Percentiles rank a stretch among this genome's conserved stretches.
These are phyloP conservation scores for Kockiozyma suomiensis DNA, from an alignment of 805 yeast genomes.

Conservation along the genomic window DNA sequence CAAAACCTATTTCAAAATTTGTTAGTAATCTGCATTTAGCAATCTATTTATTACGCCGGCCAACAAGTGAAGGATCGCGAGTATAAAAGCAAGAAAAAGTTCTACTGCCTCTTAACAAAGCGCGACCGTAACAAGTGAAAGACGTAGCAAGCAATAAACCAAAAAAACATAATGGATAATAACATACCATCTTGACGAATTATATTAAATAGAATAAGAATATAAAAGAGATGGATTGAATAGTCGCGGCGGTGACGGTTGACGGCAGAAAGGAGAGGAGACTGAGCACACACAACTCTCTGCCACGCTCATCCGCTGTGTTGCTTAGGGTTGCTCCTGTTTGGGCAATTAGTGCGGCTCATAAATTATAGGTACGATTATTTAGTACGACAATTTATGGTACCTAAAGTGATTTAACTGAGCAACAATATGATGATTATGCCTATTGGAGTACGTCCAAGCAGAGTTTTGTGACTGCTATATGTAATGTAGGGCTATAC, in stretches of 20 bases:
- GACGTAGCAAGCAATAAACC: neutral
- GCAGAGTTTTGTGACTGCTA: conserved; percentile 3
- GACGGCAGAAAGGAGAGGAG: neutral
- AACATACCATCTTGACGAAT: conserved; percentile 28
- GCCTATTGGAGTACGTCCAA: neutral
- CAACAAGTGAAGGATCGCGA: neutral
- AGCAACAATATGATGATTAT: neutral
- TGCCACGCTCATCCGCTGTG: too few species aligned
- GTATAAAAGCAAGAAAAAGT: neutral
- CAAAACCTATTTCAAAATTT: conserved; percentile 32
- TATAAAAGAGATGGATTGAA: conserved; percentile 4
- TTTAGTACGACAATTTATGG: neutral
- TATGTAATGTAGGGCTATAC: neutral
- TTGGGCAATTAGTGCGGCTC: neutral
- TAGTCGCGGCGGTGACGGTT: neutral
- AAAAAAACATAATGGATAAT: neutral
- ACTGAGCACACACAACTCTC: neutral
- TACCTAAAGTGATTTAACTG: conserved; percentile 9
- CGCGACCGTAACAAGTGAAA: neutral
- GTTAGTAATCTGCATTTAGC: conserved; percentile 13
- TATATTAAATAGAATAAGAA: neutral
- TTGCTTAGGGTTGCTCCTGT: neutral
- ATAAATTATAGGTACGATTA: neutral
- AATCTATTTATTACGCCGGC: neutral
- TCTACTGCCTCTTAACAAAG: too few species aligned